These are phyloP conservation scores for Kentomonas sorsogonicus DNA, from an alignment of 208 protist species.

Conservation along the genomic window DNA sequence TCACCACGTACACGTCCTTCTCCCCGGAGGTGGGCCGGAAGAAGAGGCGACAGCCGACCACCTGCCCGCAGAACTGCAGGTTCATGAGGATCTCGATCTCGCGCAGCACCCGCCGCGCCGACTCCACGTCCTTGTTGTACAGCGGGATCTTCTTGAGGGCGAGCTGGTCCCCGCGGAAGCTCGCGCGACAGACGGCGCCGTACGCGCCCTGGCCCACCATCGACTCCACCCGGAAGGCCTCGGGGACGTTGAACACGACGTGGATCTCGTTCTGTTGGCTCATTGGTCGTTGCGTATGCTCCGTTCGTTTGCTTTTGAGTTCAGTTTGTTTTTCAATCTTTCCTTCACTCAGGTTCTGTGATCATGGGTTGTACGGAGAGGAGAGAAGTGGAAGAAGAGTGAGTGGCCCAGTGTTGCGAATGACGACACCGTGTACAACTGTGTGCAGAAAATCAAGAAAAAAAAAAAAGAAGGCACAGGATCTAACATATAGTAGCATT, in stretches of 20 bases:
- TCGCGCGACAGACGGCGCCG: constrained; percentile 89
- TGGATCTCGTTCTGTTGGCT: constrained; percentile 35
- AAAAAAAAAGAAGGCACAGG: constrained; percentile 10
- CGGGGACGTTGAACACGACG: constrained; percentile 84
- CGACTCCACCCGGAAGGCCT: constrained; percentile 82
- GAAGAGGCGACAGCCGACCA: constrained; percentile 80
- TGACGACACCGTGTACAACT: constrained; percentile 11
- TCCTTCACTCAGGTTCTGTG: too few species aligned
- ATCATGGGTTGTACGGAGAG: constrained; percentile 16
- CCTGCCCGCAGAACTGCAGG: constrained; percentile 84
- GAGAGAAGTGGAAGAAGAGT: constrained; percentile 17
- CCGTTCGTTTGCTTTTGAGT: not conserved
- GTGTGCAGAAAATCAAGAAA: not conserved
- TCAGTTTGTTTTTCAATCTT: constrained; percentile 2
- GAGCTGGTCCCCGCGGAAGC: constrained; percentile 67
- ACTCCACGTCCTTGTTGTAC: constrained; percentile 78
- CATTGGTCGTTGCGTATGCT: too few species aligned
- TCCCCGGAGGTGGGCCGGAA: constrained; percentile 84
- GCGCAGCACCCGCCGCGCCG: constrained; percentile 76
- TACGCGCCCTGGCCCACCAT: constrained; percentile 92
- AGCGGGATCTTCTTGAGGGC: constrained; percentile 90
- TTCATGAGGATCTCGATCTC: constrained; percentile 86
- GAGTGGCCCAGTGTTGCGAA: constrained; percentile 6
- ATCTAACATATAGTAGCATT: not conserved
- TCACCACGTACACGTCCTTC: constrained; percentile 91